phyloP scores from a whole-genome alignment of 2,329 filamentous ascomycete genomes.

The Hirsutella minnesotensis region DNA sequence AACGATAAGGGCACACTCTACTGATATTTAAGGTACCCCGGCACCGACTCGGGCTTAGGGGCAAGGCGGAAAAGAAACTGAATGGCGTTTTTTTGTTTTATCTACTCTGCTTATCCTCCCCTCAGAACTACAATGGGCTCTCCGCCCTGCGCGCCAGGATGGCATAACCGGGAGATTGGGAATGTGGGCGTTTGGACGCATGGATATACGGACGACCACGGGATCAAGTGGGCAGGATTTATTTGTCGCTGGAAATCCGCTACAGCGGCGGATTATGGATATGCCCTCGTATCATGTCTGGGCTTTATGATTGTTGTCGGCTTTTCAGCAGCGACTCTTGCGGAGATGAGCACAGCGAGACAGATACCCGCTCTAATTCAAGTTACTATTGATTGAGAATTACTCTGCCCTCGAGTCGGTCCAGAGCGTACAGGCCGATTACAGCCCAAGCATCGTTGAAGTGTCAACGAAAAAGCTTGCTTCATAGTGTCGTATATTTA shows the following conservation, averaged over 20 bases:
- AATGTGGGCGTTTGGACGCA: constrained; percentile 3
- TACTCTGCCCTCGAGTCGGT: too few species aligned
- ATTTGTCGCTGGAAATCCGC: not conserved
- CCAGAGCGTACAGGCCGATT: too few species aligned
- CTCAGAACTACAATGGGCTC: not conserved
- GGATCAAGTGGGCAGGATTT: not conserved
- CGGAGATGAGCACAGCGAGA: constrained; percentile 3
- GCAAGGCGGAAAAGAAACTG: too few species aligned
- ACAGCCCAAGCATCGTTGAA: too few species aligned
- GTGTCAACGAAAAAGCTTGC: too few species aligned
- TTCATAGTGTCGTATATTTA: too few species aligned
- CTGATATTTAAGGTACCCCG: too few species aligned
- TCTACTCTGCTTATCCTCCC: too few species aligned
- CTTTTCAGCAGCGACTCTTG: not conserved
- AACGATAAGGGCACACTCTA: not conserved
- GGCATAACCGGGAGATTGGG: not conserved
- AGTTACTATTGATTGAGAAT: constrained; percentile 1
- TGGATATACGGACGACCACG: constrained; percentile 1
- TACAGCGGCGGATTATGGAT: not conserved
- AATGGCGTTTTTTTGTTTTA: too few species aligned
- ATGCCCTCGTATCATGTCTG: too few species aligned
- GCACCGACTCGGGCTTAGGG: not conserved
- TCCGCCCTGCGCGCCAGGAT: not conserved
- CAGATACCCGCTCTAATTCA: constrained; percentile 8
- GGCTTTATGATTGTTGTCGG: not conserved